Evolutionary conservation across 768 basidiomycete genomes (phyloP).

Genomic region (Cystobasidium ongulense): DNA sequence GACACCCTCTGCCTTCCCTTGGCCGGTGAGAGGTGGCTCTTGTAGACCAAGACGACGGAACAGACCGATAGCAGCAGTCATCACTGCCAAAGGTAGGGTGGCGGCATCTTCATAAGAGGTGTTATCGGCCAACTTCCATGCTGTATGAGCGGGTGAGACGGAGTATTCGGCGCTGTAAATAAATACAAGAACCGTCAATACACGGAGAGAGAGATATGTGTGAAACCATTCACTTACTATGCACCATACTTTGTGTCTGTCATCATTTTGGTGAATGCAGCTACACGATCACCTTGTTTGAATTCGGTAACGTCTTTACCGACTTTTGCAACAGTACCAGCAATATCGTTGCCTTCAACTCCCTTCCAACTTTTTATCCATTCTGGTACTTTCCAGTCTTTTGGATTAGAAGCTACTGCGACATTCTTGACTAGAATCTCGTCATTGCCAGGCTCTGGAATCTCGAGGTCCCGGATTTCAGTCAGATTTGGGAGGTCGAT

Average conservation of each 20-base stretch:
- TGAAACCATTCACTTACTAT: slow-evolving; percentile 22
- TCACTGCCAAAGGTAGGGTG: slow-evolving; percentile 39
- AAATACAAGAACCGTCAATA: neutral
- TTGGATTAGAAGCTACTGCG: slow-evolving; percentile 23
- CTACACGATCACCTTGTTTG: slow-evolving; percentile 40
- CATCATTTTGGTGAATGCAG: slow-evolving; percentile 38
- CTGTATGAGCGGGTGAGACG: slow-evolving; percentile 33
- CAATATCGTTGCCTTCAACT: slow-evolving; percentile 40
- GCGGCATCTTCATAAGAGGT: slow-evolving; percentile 40
- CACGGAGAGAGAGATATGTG: neutral
- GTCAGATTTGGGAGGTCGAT: neutral
- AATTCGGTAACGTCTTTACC: slow-evolving; percentile 40
- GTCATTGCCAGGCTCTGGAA: slow-evolving; percentile 26
- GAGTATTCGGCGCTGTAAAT: slow-evolving; percentile 6
- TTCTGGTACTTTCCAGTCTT: slow-evolving; percentile 18
- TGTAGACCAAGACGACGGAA: slow-evolving; percentile 34
- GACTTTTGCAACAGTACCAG: slow-evolving; percentile 37
- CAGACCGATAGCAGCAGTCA: slow-evolving; percentile 41
- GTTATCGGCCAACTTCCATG: slow-evolving; percentile 27
- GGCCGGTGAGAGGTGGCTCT: slow-evolving; percentile 1
- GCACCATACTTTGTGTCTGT: slow-evolving; percentile 37
- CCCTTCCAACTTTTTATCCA: neutral
- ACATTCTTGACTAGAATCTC: slow-evolving; percentile 32
- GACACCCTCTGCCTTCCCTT: neutral
- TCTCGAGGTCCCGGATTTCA: neutral